Conservation (phyloP, 768 basidiomycete genomes). For the Boletus rubroflammeus region DNA sequence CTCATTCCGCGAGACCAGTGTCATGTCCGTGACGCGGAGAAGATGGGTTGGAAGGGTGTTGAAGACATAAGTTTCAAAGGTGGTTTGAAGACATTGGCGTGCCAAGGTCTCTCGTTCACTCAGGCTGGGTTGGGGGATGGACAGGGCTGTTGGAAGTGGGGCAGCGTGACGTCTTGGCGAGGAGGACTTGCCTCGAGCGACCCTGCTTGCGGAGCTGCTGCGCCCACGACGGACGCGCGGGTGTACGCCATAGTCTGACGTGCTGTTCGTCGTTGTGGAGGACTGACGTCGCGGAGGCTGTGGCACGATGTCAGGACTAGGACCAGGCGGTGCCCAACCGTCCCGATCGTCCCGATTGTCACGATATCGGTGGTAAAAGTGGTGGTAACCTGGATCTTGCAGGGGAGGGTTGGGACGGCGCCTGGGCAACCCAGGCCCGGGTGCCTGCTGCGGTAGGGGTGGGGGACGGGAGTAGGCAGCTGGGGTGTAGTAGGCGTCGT, state of each 20-base stretch:
- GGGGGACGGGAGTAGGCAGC: conserved; percentile 8
- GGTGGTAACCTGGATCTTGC: conserved; percentile 6
- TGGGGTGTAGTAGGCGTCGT: conserved; percentile 14
- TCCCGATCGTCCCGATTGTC: conserved; percentile 25
- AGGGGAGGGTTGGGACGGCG: conserved; percentile 13
- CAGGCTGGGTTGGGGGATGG: conserved; percentile 21
- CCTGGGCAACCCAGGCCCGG: conserved; percentile 7
- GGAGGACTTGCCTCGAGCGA: conserved; percentile 14
- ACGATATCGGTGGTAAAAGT: conserved; percentile 20
- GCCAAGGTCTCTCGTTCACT: conserved; percentile 17
- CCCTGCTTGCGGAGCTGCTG: conserved; percentile 18
- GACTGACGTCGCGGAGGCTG: conserved; percentile 18
- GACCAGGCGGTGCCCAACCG: conserved; percentile 9
- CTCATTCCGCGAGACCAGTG: conserved; percentile 17
- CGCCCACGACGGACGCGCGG: conserved; percentile 16
- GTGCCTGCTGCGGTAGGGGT: conserved; percentile 5
- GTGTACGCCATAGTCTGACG: conserved; percentile 17
- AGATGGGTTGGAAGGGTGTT: conserved; percentile 26
- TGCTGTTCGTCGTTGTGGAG: conserved; percentile 14
- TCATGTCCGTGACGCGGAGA: conserved; percentile 22
- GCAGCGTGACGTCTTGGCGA: conserved; percentile 21
- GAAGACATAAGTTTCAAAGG: conserved; percentile 25
- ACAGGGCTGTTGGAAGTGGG: conserved; percentile 10
- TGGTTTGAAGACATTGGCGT: conserved; percentile 19
- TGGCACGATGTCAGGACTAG: conserved; percentile 9